Conservation (phyloP, 208 protist genomes). For the Naegleria gruberi region DNA sequence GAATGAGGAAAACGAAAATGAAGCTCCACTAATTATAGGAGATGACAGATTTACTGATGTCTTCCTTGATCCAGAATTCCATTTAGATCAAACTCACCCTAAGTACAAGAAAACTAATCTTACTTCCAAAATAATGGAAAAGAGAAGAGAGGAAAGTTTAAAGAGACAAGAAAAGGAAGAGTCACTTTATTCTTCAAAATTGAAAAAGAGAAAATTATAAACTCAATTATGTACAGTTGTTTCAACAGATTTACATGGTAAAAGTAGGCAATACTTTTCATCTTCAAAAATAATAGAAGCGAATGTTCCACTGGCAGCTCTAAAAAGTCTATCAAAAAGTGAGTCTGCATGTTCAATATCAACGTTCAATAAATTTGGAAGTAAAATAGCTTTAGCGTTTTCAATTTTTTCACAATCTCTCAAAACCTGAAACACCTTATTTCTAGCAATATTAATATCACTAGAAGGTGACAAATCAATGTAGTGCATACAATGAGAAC, state of each 20-base stretch:
- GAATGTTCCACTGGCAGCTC: conserved; percentile 3
- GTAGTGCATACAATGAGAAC: background rate
- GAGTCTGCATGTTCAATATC: conserved; percentile 1
- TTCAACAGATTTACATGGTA: too few species aligned
- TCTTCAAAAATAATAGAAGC: background rate
- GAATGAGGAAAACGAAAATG: too few species aligned
- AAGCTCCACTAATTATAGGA: background rate
- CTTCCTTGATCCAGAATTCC: background rate
- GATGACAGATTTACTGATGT: background rate
- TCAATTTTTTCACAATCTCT: conserved; percentile 20
- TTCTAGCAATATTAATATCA: conserved; percentile 1
- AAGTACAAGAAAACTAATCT: background rate
- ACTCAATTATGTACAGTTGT: too few species aligned
- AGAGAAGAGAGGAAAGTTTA: background rate
- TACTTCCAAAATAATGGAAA: background rate
- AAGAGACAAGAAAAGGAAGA: background rate
- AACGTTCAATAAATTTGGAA: background rate
- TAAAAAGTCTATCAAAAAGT: conserved; percentile 17
- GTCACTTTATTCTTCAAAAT: background rate
- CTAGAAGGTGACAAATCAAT: background rate
- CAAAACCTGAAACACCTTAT: background rate
- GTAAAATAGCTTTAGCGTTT: background rate
- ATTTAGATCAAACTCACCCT: conserved; percentile 2
- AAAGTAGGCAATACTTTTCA: too few species aligned
- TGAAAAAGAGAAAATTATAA: background rate